Conservation (phyloP, 1,139 yeast genomes). For the Spathaspora sp. region DNA sequence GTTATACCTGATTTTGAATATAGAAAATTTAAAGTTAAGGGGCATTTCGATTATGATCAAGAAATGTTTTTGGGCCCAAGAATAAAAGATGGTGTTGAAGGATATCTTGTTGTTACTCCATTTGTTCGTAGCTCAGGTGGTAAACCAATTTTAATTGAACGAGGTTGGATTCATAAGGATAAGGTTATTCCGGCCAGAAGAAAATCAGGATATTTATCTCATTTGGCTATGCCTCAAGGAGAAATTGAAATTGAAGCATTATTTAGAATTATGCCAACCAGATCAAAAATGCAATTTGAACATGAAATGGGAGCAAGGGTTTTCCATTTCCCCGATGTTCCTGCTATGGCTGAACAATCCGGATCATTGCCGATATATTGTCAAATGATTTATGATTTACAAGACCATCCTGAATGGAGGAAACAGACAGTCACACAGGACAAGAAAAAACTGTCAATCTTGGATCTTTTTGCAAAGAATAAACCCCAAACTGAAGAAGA, state of each 20-base stretch:
- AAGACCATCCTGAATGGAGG: constrained; percentile 58
- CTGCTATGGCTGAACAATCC: constrained; percentile 72
- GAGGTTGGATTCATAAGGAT: constrained; percentile 90
- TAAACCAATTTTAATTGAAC: constrained; percentile 67
- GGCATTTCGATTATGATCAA: constrained; percentile 77
- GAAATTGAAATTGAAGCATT: constrained; percentile 73
- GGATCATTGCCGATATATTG: constrained; percentile 73
- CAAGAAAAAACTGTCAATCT: constrained; percentile 12
- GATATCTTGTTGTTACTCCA: constrained; percentile 82
- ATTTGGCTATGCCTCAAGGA: constrained; percentile 71
- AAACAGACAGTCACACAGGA: constrained; percentile 12
- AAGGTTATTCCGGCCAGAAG: constrained; percentile 67
- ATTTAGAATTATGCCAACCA: constrained; percentile 68
- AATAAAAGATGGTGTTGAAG: constrained; percentile 69
- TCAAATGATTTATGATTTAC: constrained; percentile 69
- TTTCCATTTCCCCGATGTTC: constrained; percentile 74
- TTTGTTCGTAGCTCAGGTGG: constrained; percentile 75
- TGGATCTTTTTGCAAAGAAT: constrained; percentile 9
- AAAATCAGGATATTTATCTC: constrained; percentile 46
- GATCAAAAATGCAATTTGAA: constrained; percentile 73
- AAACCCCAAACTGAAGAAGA: background rate
- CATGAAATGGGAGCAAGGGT: constrained; percentile 64
- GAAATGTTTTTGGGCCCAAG: constrained; percentile 95
- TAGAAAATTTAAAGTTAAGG: constrained; percentile 70
- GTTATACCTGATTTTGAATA: constrained; percentile 73